These are phyloP conservation scores for Pythium aphanidermatum DNA, from an alignment of 352 stramenopile species.

Conservation along the genomic window DNA sequence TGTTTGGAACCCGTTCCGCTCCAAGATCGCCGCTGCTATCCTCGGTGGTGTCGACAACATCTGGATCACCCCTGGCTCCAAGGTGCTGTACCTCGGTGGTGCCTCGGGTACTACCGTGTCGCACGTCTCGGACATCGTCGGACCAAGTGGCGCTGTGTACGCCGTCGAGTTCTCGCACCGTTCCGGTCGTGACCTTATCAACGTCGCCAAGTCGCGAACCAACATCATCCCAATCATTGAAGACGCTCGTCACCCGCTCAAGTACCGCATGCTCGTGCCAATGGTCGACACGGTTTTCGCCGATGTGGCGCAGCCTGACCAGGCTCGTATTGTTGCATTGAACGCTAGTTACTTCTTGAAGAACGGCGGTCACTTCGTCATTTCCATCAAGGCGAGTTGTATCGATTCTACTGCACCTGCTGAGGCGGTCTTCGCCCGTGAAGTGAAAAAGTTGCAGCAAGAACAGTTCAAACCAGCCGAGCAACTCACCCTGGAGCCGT, in stretches of 20 bases:
- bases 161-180: constrained; percentile 99
- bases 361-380: constrained; percentile 98
- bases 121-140: constrained; percentile 99
- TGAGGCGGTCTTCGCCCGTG: constrained; percentile 96
- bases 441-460: constrained; percentile 97
- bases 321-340: constrained; percentile 98
- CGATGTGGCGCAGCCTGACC: constrained; percentile 98
- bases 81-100: constrained; percentile 98
- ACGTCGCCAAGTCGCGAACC: constrained; percentile 97
- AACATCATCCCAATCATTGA: constrained; percentile 99
- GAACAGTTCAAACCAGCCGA: constrained; percentile 99
- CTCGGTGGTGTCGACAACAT: constrained; percentile 98
- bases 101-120: constrained; percentile 98
- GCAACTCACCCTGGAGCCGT: constrained; percentile 99
- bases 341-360: constrained; percentile 99
- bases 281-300: constrained; percentile 99
- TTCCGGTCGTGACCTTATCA: constrained; percentile 97
- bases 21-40: constrained; percentile 98
- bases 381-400: constrained; percentile 99
- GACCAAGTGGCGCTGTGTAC: constrained; percentile 95
- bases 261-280: constrained; percentile 98
- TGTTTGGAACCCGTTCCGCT: constrained; percentile 99
- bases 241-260: constrained; percentile 95
- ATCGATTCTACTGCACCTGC: constrained; percentile 98
- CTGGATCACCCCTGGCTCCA: constrained; percentile 95